These are phyloP conservation scores for Euphorbia schlechtendalii DNA, from an alignment of 441 rosid genomes.

Conservation along the genomic window DNA sequence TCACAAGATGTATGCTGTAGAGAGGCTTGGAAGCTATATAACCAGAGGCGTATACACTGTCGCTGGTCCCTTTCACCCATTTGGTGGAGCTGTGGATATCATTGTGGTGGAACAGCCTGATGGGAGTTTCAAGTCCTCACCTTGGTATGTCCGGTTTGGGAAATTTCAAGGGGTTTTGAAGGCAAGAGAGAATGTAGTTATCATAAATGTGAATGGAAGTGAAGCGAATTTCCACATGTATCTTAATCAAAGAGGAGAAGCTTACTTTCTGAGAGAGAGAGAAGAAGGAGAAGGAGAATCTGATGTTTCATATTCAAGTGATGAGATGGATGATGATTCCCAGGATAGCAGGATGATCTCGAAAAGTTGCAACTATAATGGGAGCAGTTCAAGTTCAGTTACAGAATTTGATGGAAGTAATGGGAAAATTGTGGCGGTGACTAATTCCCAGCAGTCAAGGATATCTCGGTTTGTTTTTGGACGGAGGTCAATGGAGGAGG, in stretches of 20 bases:
- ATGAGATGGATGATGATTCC: constrained; percentile 44
- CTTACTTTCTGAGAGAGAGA: constrained; percentile 74
- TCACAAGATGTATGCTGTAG: constrained; percentile 66
- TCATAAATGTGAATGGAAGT: constrained; percentile 57
- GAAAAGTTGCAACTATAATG: constrained; percentile 43
- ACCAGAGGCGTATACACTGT: constrained; percentile 77
- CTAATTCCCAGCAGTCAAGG: constrained; percentile 42
- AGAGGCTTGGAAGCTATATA: constrained; percentile 81
- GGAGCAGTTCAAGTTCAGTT: constrained; percentile 19
- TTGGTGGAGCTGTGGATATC: constrained; percentile 97
- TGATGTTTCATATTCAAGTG: constrained; percentile 46
- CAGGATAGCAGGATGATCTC: constrained; percentile 33
- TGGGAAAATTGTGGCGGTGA: constrained; percentile 44
- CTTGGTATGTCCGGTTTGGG: constrained; percentile 94
- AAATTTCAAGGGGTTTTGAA: constrained; percentile 97
- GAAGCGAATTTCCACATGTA: constrained; percentile 73
- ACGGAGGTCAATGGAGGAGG: constrained; percentile 41
- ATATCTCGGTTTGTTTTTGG: constrained; percentile 70
- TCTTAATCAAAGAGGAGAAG: constrained; percentile 86
- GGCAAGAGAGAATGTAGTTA: constrained; percentile 55
- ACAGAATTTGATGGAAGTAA: constrained; percentile 24
- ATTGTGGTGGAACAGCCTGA: constrained; percentile 92
- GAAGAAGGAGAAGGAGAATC: constrained; percentile 41
- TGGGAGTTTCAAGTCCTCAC: constrained; percentile 88
- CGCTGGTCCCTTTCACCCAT: constrained; percentile 89